A percentile compares a stretch with the other conserved stretches of the same genome.
phyloP scores from a whole-genome alignment of 331 rosid genomes.

The Telfairia occidentalis region DNA sequence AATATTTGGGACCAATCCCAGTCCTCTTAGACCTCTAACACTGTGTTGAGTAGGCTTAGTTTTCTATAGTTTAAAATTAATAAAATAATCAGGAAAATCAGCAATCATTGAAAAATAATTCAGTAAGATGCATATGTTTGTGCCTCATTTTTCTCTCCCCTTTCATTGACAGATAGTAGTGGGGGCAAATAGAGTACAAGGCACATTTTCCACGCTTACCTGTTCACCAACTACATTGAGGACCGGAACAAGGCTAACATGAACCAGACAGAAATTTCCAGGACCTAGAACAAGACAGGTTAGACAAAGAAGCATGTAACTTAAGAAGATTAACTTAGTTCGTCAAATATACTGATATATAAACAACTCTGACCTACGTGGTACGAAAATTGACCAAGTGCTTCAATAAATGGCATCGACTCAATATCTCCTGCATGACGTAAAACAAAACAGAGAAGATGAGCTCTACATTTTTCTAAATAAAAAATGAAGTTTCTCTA shows the following conservation, averaged over 20 bases:
- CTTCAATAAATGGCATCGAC: slow-evolving; percentile 93
- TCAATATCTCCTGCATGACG: slow-evolving; percentile 73
- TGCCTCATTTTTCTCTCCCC: not conserved
- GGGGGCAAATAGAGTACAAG: not conserved
- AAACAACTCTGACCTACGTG: slow-evolving; percentile 58
- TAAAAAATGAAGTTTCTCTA: not conserved
- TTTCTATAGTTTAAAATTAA: slow-evolving; percentile 38
- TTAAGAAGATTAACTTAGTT: not conserved
- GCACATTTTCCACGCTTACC: slow-evolving; percentile 24
- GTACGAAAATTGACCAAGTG: slow-evolving; percentile 75
- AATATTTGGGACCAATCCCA: slow-evolving; percentile 70
- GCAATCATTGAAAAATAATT: not conserved
- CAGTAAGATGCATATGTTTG: not conserved
- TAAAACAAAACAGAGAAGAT: slow-evolving; percentile 1
- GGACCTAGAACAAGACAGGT: slow-evolving; percentile 38
- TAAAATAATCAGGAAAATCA: not conserved
- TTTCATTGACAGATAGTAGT: not conserved
- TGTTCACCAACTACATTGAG: slow-evolving; percentile 90
- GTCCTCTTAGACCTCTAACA: slow-evolving; percentile 64
- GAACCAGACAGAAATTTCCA: slow-evolving; percentile 74
- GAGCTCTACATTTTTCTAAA: slow-evolving; percentile 11
- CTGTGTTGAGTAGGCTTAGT: slow-evolving; percentile 98
- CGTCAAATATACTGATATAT: not conserved
- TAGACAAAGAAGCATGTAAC: not conserved
- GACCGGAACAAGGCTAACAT: slow-evolving; percentile 97